Evolutionary conservation across 768 basidiomycete species (phyloP).

Genomic region (Gautieria morchelliformis): DNA sequence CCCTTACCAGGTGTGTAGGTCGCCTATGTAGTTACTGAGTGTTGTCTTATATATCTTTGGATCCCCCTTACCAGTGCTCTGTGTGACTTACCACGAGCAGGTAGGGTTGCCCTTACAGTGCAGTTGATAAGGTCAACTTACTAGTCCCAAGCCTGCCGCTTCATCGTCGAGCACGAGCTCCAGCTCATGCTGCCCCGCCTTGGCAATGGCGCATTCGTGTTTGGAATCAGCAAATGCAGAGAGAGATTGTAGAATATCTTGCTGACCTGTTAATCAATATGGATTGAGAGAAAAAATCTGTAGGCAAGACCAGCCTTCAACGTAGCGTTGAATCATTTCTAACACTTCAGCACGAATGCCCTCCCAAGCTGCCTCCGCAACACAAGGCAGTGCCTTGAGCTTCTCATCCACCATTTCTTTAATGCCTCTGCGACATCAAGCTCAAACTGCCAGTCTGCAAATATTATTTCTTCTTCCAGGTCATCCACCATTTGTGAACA

Average conservation of each 20-base stretch:
- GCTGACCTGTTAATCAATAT: constrained; percentile 37
- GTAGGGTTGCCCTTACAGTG: no score
- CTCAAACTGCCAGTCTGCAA: constrained; percentile 43
- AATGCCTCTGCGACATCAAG: constrained; percentile 53
- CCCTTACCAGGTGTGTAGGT: no score
- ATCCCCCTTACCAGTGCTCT: no score
- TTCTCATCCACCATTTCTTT: constrained; percentile 54
- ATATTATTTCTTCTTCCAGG: constrained; percentile 18
- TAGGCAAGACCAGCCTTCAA: constrained; percentile 40
- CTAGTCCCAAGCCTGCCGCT: neutral
- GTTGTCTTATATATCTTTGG: no score
- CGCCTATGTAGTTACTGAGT: no score
- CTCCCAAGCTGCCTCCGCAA: constrained; percentile 12
- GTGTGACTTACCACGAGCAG: no score
- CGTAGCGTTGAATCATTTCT: constrained; percentile 58
- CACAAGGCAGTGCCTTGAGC: constrained; percentile 38
- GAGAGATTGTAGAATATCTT: constrained; percentile 45
- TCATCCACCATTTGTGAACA: constrained; percentile 21
- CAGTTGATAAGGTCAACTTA: no score
- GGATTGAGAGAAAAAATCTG: neutral
- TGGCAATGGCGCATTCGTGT: neutral
- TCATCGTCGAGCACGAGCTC: neutral
- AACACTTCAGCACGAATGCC: constrained; percentile 45
- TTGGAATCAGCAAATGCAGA: constrained; percentile 39
- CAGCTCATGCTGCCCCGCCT: neutral